Base-by-base conservation (phyloP, 2,329 filamentous ascomycete genomes). In the Diaporthe aspalathi region DNA sequence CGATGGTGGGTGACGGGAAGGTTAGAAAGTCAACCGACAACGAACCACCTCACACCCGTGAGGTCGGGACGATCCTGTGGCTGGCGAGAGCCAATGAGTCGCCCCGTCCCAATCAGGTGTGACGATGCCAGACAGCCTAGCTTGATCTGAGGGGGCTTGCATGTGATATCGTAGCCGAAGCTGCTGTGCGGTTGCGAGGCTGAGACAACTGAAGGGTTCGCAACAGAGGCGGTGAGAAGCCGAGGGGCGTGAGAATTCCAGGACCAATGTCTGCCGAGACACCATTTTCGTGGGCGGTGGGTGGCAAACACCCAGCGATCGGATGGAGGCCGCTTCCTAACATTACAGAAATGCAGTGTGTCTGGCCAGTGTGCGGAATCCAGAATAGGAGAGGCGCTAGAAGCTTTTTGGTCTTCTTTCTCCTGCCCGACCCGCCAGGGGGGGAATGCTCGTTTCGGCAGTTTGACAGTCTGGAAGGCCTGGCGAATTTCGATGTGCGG, bases 381-480 rank as follows among this genome's bases (percentile, higher is more conserved):
- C 60, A 65, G 45, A 50, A 65, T 50, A 65, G 60, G 45, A 65
- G 60, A 65, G 60, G 27, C 60, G 60, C 60, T 50, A 65, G 60
- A 65, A 65, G 60, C 29, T 38, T 49, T n/a, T 49, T 38, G 60
- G 60, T 35, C 20, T 38, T 22, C 35, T 11, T 50, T 27, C 16
- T 62, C 45, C 40, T 32, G 8, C 27, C 45, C 22, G 32, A 12
- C 35, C 6, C 6, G 35, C 35, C 35, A 38, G 35, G 5, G 35
- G 35, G 56, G 56, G 60, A 14, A 50, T 65, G 60, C 45, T 65
- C 29, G 60, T 65, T 38, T 38, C 60, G 60, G 45, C 29, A 35
- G 45, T 65, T 29, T 38, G 60, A 20, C 6, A 50, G 47, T 11
- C 49, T 27, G 22, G 49, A 20, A 14, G 24, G 47, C 12, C 49